Conservation (phyloP, 331 rosid species). For the Rosa hybrid region DNA sequence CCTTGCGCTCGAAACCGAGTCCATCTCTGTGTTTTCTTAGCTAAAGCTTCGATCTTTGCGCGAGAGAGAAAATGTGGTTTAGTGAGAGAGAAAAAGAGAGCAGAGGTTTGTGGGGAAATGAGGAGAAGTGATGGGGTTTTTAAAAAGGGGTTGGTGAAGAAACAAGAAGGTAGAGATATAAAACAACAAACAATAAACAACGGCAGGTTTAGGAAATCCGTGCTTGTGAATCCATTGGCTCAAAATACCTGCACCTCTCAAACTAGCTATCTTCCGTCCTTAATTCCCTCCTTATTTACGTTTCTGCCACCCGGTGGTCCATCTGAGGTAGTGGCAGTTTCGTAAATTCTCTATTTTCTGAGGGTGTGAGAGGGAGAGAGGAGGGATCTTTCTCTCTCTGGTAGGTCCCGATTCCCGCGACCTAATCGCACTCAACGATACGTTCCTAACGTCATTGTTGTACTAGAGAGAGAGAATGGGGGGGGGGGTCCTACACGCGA, state of each 20-base stretch:
- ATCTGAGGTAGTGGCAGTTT: conserved; percentile 11
- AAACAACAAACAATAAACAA: conserved; percentile 20
- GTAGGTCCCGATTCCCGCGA: conserved; percentile 50
- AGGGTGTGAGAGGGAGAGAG: not conserved
- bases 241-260: conserved; percentile 39
- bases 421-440: conserved; percentile 41
- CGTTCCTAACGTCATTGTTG: conserved; percentile 33
- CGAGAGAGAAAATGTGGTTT: not conserved
- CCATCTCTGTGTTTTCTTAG: conserved; percentile 32
- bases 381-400: not conserved
- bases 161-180: not conserved
- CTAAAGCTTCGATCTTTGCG: not conserved
- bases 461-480: not conserved
- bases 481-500: conserved; percentile 44
- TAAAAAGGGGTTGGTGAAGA: conserved; percentile 49
- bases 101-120: not conserved
- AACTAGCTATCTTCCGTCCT: not conserved
- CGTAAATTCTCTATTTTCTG: not conserved
- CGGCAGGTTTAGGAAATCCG: conserved; percentile 52
- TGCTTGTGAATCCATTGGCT: conserved; percentile 70
- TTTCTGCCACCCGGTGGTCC: not conserved
- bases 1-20: conserved; percentile 25
- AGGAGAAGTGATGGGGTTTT: conserved; percentile 27
- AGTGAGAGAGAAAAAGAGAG: not conserved
- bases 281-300: not conserved